phyloP scores from a whole-genome alignment of 768 basidiomycete genomes.

The Auriculariales sp. region DNA sequence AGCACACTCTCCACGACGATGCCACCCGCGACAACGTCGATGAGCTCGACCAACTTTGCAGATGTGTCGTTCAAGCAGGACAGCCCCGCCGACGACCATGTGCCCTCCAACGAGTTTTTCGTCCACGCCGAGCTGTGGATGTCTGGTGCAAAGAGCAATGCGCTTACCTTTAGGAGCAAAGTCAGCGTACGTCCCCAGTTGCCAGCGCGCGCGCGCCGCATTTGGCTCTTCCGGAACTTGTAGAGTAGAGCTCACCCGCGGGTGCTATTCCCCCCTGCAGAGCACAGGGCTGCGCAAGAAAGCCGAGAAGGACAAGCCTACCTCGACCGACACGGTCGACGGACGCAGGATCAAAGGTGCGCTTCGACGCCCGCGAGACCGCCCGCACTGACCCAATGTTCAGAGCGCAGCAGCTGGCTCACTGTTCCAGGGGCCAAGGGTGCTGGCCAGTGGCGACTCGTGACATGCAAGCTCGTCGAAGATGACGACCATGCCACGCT shows the following conservation, averaged over 20 bases:
- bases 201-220: neutral
- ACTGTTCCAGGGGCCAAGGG: slow-evolving; percentile 10
- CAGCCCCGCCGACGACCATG: neutral
- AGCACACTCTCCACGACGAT: neutral
- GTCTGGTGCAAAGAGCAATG: neutral
- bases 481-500: slow-evolving; percentile 53
- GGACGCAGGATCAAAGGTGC: slow-evolving; percentile 47
- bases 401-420: slow-evolving; percentile 67
- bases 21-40: neutral
- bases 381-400: neutral
- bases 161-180: neutral
- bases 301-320: slow-evolving; percentile 13
- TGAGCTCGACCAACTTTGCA: no score
- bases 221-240: neutral
- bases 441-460: slow-evolving; percentile 55
- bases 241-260: no score
- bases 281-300: slow-evolving; percentile 2
- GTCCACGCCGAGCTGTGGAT: neutral
- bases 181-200: neutral
- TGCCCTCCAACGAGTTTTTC: neutral
- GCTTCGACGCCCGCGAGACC: slow-evolving; percentile 1
- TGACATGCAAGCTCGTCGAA: slow-evolving; percentile 54
- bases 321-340: slow-evolving; percentile 29
- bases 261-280: no score
- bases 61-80: neutral